Conservation (phyloP, 331 rosid species). For the Phaseolus coccineus region DNA sequence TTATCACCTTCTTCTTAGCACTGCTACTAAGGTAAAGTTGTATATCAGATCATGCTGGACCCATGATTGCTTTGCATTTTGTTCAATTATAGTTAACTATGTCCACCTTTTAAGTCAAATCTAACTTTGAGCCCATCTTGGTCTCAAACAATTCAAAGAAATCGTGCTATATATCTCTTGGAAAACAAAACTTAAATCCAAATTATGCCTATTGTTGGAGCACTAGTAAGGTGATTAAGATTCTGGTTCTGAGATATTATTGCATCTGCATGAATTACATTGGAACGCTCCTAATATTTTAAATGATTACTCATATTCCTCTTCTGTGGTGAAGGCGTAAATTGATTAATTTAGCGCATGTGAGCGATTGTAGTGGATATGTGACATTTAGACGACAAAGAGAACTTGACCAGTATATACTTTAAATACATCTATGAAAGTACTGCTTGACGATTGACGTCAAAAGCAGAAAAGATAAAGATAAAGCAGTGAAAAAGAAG, state of each 20-base stretch:
- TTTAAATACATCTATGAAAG: constrained; percentile 4
- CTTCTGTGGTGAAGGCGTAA: not conserved
- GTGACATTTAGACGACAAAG: not conserved
- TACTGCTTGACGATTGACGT: constrained; percentile 10
- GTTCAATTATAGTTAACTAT: not conserved
- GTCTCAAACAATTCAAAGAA: not conserved
- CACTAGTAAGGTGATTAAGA: not conserved
- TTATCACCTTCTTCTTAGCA: constrained; percentile 76
- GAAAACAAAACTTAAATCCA: not conserved
- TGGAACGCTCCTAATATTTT: constrained; percentile 8
- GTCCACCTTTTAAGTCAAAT: not conserved
- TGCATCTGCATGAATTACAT: constrained; percentile 16
- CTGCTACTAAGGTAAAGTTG: constrained; percentile 64
- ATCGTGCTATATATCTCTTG: not conserved
- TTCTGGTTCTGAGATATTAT: constrained; percentile 9
- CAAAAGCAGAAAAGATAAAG: constrained; percentile 29
- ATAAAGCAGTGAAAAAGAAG: constrained; percentile 21
- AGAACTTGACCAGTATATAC: constrained; percentile 31
- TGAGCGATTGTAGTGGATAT: not conserved
- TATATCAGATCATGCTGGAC: not conserved
- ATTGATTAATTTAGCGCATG: not conserved
- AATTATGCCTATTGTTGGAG: not conserved
- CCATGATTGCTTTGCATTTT: constrained; percentile 1
- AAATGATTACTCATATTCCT: not conserved
- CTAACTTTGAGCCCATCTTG: constrained; percentile 1